phyloP scores from a whole-genome alignment of 2,329 filamentous ascomycete species.

The Zasmidium citrigriseum region DNA sequence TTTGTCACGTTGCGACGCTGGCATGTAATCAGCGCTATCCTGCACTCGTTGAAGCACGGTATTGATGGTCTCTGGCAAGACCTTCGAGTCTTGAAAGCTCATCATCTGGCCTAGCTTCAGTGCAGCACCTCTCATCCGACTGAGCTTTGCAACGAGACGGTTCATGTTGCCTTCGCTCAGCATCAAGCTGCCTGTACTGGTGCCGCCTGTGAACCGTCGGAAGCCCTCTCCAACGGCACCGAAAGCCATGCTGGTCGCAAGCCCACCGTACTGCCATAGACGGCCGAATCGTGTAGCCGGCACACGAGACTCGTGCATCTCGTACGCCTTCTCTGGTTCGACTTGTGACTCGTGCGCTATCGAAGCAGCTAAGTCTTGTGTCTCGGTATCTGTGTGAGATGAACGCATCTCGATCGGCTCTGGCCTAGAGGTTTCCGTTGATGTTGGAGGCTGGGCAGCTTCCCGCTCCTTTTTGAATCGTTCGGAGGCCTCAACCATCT shows the following conservation, averaged over 20 bases:
- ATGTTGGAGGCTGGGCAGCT: not conserved
- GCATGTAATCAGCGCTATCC: slow-evolving; percentile 98
- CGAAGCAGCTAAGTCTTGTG: slow-evolving; percentile 37
- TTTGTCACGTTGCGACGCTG: slow-evolving; percentile 83
- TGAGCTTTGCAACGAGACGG: slow-evolving; percentile 86
- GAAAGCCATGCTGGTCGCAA: slow-evolving; percentile 93
- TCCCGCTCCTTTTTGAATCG: slow-evolving; percentile 22
- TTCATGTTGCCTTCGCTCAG: slow-evolving; percentile 91
- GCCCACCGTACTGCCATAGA: slow-evolving; percentile 90
- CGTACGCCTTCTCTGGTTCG: slow-evolving; percentile 48
- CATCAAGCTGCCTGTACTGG: slow-evolving; percentile 71
- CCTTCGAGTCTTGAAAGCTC: slow-evolving; percentile 95
- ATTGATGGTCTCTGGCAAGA: slow-evolving; percentile 84
- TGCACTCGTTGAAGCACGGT: slow-evolving; percentile 91
- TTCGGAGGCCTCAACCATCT: slow-evolving; percentile 35
- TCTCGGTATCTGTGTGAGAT: slow-evolving; percentile 33
- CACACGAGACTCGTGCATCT: slow-evolving; percentile 84
- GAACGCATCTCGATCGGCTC: not conserved
- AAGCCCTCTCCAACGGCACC: slow-evolving; percentile 85
- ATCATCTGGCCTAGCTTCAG: slow-evolving; percentile 97
- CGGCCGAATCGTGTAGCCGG: slow-evolving; percentile 84
- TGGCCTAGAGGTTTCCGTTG: not conserved
- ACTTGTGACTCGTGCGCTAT: slow-evolving; percentile 38
- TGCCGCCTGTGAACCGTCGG: slow-evolving; percentile 70
- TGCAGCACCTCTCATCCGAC: slow-evolving; percentile 95